Conservation (phyloP, 805 yeast genomes). For the Suhomyces tanzawaensis region DNA sequence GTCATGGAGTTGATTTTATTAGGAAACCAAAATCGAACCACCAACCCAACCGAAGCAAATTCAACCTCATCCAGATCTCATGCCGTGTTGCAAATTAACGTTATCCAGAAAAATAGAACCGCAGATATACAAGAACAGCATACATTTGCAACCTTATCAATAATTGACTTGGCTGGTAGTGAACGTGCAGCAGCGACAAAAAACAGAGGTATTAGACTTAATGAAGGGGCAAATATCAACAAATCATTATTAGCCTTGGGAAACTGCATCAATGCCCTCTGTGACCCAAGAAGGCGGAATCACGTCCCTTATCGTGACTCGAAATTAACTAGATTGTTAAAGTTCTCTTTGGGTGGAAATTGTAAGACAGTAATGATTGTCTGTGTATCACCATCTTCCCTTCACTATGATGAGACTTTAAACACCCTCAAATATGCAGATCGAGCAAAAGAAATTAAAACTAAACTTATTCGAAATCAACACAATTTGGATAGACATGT, state of each 20-base stretch:
- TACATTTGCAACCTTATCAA: conserved; percentile 74
- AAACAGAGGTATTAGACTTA: conserved; percentile 75
- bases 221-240: conserved; percentile 93
- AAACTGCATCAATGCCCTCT: conserved; percentile 88
- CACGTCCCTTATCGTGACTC: conserved; percentile 93
- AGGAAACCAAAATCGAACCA: conserved; percentile 77
- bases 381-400: conserved; percentile 82
- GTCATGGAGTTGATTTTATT: conserved; percentile 72
- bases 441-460: conserved; percentile 86
- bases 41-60: conserved; percentile 88
- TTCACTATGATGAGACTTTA: conserved; percentile 88
- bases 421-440: conserved; percentile 90
- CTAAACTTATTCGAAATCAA: conserved; percentile 70
- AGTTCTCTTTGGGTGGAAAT: conserved; percentile 89
- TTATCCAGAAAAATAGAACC: conserved; percentile 57
- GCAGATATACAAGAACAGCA: conserved; percentile 66
- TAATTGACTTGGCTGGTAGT: conserved; percentile 92
- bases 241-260: conserved; percentile 86
- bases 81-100: conserved; percentile 83
- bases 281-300: conserved; percentile 62
- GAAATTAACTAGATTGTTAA: conserved; percentile 79
- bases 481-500: conserved; percentile 79
- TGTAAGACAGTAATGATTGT: conserved; percentile 96
- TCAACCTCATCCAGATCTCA: conserved; percentile 90
- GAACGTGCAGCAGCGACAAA: conserved; percentile 90